A percentile compares a stretch with the other conserved stretches of the same genome.
phyloP scores from a whole-genome alignment of 2,329 filamentous ascomycete genomes.

The Exophiala aquamarina region DNA sequence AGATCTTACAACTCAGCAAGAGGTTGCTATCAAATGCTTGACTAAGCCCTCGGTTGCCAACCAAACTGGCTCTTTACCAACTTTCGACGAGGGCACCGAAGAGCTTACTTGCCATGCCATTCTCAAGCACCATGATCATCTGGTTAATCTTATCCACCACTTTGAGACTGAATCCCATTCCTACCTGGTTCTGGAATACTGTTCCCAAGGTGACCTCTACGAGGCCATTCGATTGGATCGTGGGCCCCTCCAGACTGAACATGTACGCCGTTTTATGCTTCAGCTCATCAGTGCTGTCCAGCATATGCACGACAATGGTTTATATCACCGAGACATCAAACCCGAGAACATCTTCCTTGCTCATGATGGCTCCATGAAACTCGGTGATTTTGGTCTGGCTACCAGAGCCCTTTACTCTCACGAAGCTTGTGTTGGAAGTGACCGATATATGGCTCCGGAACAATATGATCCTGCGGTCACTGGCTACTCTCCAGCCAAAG shows the following conservation, averaged over 20 bases:
- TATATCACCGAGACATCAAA: conserved; percentile 98
- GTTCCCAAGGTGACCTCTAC: conserved; percentile 91
- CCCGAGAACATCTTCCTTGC: conserved; percentile 98
- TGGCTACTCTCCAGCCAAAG: conserved; percentile 89
- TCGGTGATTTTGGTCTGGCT: conserved; percentile 93
- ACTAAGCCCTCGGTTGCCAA: conserved; percentile 63
- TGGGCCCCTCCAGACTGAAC: conserved; percentile 89
- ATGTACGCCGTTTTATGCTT: conserved; percentile 96
- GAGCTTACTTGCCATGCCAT: conserved; percentile 70
- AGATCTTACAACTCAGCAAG: conserved; percentile 72
- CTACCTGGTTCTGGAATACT: conserved; percentile 94
- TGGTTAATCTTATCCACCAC: conserved; percentile 86
- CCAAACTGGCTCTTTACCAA: conserved; percentile 53
- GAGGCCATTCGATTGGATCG: conserved; percentile 89
- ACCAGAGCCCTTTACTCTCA: conserved; percentile 87
- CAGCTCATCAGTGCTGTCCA: conserved; percentile 86
- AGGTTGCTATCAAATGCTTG: conserved; percentile 94
- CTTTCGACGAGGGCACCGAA: conserved; percentile 60
- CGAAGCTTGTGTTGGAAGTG: conserved; percentile 91
- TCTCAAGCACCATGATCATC: conserved; percentile 79
- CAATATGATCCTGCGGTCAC: conserved; percentile 86
- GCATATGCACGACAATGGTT: conserved; percentile 84
- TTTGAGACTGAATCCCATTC: conserved; percentile 90
- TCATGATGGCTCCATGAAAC: conserved; percentile 84
- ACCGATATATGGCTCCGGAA: conserved; percentile 98